Percentiles rank a stretch among this genome's conserved stretches.
phyloP scores from a whole-genome alignment of 2,329 filamentous ascomycete genomes.

The Lachnellula occidentalis region DNA sequence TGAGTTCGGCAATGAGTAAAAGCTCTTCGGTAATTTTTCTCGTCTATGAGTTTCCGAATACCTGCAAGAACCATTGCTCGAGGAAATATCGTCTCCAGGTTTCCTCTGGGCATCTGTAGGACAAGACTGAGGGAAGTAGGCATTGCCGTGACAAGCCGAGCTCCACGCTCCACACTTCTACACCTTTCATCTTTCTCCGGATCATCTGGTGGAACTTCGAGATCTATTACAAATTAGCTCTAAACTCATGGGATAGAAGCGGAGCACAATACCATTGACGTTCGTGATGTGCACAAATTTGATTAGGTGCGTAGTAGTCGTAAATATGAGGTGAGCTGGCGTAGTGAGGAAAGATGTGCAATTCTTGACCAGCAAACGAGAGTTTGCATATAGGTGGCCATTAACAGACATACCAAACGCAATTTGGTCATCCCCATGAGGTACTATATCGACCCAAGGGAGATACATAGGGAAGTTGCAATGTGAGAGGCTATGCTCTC shows the following conservation, averaged over 20 bases:
- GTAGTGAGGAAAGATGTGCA: constrained; percentile 89
- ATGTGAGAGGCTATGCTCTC: constrained; percentile 20
- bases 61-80: constrained; percentile 88
- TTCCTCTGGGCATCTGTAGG: constrained; percentile 92
- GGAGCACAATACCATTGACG: constrained; percentile 49
- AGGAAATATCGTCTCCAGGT: constrained; percentile 91
- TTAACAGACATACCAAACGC: constrained; percentile 61
- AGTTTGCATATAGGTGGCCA: constrained; percentile 75
- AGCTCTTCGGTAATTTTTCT: constrained; percentile 74
- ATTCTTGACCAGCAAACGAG: constrained; percentile 69
- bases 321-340: constrained; percentile 78
- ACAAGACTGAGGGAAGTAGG: constrained; percentile 81
- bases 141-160: constrained; percentile 80
- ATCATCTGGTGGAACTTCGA: constrained; percentile 80
- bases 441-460: constrained; percentile 31
- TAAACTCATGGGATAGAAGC: neutral
- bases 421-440: constrained; percentile 21
- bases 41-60: constrained; percentile 74
- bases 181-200: constrained; percentile 90
- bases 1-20: constrained; percentile 88
- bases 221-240: constrained; percentile 45
- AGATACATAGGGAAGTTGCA: constrained; percentile 29
- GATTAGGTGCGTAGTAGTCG: constrained; percentile 84
- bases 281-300: constrained; percentile 84
- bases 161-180: constrained; percentile 84